These are phyloP conservation scores for Trypanosoma boissoni DNA, from an alignment of 208 protist species.

Conservation along the genomic window DNA sequence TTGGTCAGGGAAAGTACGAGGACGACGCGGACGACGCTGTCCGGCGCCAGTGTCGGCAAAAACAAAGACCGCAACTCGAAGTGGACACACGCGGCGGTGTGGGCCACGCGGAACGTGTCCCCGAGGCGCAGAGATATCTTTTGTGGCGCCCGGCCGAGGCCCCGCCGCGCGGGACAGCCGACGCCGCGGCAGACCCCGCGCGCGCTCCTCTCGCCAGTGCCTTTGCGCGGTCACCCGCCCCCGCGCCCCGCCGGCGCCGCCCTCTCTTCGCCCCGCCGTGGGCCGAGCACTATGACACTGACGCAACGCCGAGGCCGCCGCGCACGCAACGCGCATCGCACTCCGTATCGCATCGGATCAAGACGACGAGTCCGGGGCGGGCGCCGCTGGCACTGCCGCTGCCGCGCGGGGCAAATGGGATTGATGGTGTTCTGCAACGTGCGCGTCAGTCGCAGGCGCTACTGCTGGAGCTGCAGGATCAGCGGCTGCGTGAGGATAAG, in stretches of 20 bases:
- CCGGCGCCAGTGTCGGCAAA: neutral
- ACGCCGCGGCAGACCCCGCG: neutral
- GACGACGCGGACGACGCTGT: slow-evolving; percentile 2
- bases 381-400: slow-evolving; percentile 2
- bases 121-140: slow-evolving; percentile 8
- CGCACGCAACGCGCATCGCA: too few species aligned
- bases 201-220: neutral
- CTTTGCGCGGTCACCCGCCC: too few species aligned
- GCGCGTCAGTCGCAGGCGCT: slow-evolving; percentile 38
- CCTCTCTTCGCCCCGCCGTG: slow-evolving; percentile 6
- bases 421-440: slow-evolving; percentile 42
- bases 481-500: slow-evolving; percentile 30
- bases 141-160: slow-evolving; percentile 10
- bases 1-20: slow-evolving; percentile 21
- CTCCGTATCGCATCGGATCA: too few species aligned
- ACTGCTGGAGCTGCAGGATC: slow-evolving; percentile 32
- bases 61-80: neutral
- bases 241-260: too few species aligned
- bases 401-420: slow-evolving; percentile 38
- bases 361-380: too few species aligned
- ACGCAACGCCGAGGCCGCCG: slow-evolving; percentile 29
- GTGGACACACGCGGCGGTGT: neutral
- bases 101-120: too few species aligned
- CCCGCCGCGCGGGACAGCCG: neutral
- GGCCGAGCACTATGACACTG: slow-evolving; percentile 14